Percentiles rank a stretch among this genome's conserved stretches.
phyloP scores from a whole-genome alignment of 2,329 filamentous ascomycete genomes.

The Colletotrichum sp. region DNA sequence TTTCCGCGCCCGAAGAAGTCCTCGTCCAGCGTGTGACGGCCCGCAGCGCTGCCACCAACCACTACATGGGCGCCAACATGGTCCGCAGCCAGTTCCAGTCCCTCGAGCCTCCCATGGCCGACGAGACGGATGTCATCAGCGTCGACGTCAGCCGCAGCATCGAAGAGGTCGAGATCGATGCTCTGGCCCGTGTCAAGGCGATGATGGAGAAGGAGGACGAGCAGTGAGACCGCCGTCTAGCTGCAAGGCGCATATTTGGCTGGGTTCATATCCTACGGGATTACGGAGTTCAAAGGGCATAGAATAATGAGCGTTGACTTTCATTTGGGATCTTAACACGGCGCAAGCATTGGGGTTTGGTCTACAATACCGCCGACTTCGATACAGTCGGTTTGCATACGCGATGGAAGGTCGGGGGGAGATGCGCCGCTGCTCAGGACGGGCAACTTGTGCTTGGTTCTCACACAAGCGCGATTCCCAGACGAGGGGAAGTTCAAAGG shows the following conservation, averaged over 20 bases:
- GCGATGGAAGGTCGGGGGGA: not conserved
- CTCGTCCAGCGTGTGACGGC: slow-evolving; percentile 77
- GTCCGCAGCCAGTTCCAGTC: slow-evolving; percentile 89
- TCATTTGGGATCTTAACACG: not conserved
- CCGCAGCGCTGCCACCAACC: slow-evolving; percentile 65
- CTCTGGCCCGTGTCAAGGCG: slow-evolving; percentile 61
- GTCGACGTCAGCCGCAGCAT: slow-evolving; percentile 69
- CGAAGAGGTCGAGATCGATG: slow-evolving; percentile 65
- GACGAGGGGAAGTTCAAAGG: not conserved
- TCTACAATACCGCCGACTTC: slow-evolving; percentile 6
- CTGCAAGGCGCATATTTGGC: not conserved
- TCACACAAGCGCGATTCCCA: not conserved
- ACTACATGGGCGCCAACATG: slow-evolving; percentile 98
- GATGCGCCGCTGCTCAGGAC: not conserved
- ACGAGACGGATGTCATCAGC: slow-evolving; percentile 75
- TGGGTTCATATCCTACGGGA: slow-evolving; percentile 14
- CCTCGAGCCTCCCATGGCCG: slow-evolving; percentile 78
- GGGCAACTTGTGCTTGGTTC: not conserved
- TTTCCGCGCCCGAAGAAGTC: slow-evolving; percentile 77
- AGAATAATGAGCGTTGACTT: slow-evolving; percentile 17
- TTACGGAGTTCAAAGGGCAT: slow-evolving; percentile 17
- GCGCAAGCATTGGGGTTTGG: slow-evolving; percentile 15
- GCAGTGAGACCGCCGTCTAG: not conserved
- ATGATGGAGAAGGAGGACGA: slow-evolving; percentile 46
- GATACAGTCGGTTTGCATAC: not conserved